A percentile compares a stretch with the other conserved stretches of the same genome.
Conservation (phyloP, 148 eudicot species). For the Chenopodium suecicum region DNA sequence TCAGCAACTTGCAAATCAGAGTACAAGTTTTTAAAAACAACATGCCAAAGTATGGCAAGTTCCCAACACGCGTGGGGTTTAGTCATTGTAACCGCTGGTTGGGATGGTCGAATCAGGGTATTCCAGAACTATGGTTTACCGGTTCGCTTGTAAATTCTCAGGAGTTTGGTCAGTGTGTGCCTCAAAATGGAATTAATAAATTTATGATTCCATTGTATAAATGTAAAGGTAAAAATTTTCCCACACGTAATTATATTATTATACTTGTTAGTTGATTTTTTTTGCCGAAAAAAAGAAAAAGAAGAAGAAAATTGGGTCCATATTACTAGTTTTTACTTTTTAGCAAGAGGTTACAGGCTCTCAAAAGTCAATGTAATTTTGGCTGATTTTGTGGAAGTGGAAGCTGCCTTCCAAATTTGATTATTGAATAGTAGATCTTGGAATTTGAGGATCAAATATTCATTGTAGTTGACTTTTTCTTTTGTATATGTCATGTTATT, state of each 20-base stretch:
- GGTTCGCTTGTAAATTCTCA: conserved; percentile 40
- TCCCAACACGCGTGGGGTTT: conserved; percentile 79
- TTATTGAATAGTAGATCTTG: background rate
- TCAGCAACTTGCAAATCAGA: conserved; percentile 48
- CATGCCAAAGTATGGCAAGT: conserved; percentile 56
- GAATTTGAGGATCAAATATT: background rate
- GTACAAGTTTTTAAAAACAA: conserved; percentile 55
- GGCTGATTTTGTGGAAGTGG: conserved; percentile 24
- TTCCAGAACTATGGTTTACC: conserved; percentile 88
- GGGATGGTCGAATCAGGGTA: conserved; percentile 83
- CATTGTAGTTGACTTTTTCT: background rate
- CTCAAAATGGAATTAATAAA: background rate
- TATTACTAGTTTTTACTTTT: background rate
- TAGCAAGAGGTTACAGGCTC: conserved; percentile 10
- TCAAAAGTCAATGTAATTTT: conserved; percentile 22
- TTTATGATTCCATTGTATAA: conserved; percentile 28
- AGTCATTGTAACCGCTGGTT: conserved; percentile 83
- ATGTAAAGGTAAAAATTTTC: conserved; percentile 30
- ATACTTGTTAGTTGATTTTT: conserved; percentile 13
- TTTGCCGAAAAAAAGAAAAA: background rate
- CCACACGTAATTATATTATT: conserved; percentile 19
- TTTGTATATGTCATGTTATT: background rate
- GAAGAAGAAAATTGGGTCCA: background rate
- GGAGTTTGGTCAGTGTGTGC: background rate
- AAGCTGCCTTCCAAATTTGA: background rate